Evolutionary conservation across 768 basidiomycete species (phyloP), one percentile per base, ranked within the genome.

Genomic region (Sarcodon sp.): DNA sequence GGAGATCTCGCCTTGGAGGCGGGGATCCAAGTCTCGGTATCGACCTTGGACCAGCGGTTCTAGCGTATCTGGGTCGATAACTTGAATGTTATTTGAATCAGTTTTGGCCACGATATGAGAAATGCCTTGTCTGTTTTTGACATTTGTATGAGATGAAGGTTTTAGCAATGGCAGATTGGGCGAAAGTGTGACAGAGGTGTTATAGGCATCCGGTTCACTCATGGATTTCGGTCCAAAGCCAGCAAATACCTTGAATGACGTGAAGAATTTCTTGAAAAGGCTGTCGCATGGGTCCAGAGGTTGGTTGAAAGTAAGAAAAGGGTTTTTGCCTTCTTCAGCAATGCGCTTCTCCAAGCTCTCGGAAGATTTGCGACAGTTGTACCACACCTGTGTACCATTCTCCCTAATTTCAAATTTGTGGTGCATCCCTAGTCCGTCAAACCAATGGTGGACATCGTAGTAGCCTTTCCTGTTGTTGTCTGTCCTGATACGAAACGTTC

Each of bases 381-480:
- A 69, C 31, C 59, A 46, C 34, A 69, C 64, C 1, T 55, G 61
- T 31, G 38, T 4, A 10, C 55, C 57, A 13, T 48, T 55, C 0
- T 59, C 53, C 31, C 56, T 51, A 53, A 69, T 66, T 48, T 67
- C 61, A 54, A 69, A 69, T 44, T 64, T 62, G 49, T 69, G 66
- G 51, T 63, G 64, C 51, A 65, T 60, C 12, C 63, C 59, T 44
- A 69, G 63, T 21, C 69, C 69, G 44, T 69, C 68, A 46, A 69
- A 69, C 69, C 67, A 66, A 44, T 68, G 68, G 43, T 61, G 54
- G 5, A 65, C 38, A 12, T 66, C 59, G 21, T 59, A 51, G 6
- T 35, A 16, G 1, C 55, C 59, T 6, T 49, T 32, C 12, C 53
- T 58, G 9, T 53, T 52, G 45, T 54, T 39, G 0, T 54, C 15